These are phyloP conservation scores for Lathyrus tuberosus DNA, from an alignment of 306 rosid genomes.

Conservation along the genomic window DNA sequence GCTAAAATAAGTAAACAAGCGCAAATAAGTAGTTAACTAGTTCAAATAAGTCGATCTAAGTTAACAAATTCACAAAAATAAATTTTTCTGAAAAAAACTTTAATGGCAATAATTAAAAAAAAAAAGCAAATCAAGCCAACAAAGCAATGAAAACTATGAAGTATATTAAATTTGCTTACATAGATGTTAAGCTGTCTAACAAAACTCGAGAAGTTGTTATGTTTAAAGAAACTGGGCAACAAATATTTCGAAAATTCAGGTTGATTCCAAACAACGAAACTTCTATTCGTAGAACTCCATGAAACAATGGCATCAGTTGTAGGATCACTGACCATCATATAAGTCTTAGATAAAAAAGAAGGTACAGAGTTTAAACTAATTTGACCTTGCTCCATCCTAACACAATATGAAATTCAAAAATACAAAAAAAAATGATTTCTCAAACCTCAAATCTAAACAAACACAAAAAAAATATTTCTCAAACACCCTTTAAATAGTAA, in stretches of 20 bases:
- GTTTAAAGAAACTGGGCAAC: constrained; percentile 83
- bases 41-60: too few relatives aligned
- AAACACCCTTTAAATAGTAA: constrained; percentile 15
- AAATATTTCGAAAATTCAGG: constrained; percentile 63
- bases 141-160: not conserved
- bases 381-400: constrained; percentile 74
- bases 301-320: constrained; percentile 66
- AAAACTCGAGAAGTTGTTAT: constrained; percentile 91
- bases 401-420: constrained; percentile 29
- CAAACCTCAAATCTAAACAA: constrained; percentile 34
- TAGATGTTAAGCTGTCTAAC: constrained; percentile 91
- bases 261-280: constrained; percentile 82
- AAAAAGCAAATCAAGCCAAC: too few relatives aligned
- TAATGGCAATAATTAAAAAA: too few relatives aligned
- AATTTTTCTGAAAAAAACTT: too few relatives aligned
- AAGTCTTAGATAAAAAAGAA: constrained; percentile 76
- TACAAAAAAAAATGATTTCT: constrained; percentile 20
- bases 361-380: constrained; percentile 68
- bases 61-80: too few relatives aligned
- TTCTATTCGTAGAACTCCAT: constrained; percentile 64
- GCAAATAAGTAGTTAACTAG: too few relatives aligned
- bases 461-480: constrained; percentile 26
- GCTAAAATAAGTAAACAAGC: too few relatives aligned
- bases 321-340: constrained; percentile 87
- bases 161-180: constrained; percentile 55